These are phyloP conservation scores for Sporothrix protearum DNA, from an alignment of 2,329 filamentous ascomycete species.

Conservation along the genomic window DNA sequence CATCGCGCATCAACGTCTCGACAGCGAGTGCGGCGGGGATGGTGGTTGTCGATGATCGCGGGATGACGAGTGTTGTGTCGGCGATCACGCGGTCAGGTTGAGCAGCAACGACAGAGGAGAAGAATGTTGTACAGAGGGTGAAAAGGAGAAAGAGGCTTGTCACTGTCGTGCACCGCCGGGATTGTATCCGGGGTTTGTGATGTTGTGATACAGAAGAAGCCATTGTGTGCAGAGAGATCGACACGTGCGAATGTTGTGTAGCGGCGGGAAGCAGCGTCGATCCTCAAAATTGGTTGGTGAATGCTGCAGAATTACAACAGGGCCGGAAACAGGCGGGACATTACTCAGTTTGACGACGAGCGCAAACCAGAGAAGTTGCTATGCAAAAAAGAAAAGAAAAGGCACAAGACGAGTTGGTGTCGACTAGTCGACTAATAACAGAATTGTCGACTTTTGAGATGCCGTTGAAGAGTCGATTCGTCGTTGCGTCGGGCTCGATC, in stretches of 20 bases:
- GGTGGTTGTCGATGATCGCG: constrained; percentile 24
- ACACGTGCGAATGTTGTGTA: constrained; percentile 11
- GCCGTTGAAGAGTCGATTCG: background rate
- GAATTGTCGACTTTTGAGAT: background rate
- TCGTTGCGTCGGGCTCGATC: background rate
- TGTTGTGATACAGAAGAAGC: constrained; percentile 21
- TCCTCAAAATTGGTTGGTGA: constrained; percentile 16
- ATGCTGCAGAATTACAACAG: constrained; percentile 14
- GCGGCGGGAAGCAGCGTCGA: constrained; percentile 22
- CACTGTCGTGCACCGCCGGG: constrained; percentile 30
- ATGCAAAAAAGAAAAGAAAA: background rate
- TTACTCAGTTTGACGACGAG: constrained; percentile 14
- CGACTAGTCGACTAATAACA: background rate
- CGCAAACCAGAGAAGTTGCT: background rate
- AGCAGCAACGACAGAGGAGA: constrained; percentile 29
- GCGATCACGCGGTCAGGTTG: constrained; percentile 17
- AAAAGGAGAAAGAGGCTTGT: constrained; percentile 28
- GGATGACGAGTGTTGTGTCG: constrained; percentile 27
- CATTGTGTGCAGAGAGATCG: constrained; percentile 21
- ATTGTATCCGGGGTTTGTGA: constrained; percentile 31
- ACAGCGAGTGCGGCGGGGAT: constrained; percentile 26
- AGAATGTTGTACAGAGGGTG: constrained; percentile 28
- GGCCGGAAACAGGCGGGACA: constrained; percentile 8
- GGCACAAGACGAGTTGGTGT: background rate
- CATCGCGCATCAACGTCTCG: constrained; percentile 39